These are phyloP conservation scores for Talaromyces sp. DNA, from an alignment of 2,329 filamentous ascomycete species.

Conservation along the genomic window DNA sequence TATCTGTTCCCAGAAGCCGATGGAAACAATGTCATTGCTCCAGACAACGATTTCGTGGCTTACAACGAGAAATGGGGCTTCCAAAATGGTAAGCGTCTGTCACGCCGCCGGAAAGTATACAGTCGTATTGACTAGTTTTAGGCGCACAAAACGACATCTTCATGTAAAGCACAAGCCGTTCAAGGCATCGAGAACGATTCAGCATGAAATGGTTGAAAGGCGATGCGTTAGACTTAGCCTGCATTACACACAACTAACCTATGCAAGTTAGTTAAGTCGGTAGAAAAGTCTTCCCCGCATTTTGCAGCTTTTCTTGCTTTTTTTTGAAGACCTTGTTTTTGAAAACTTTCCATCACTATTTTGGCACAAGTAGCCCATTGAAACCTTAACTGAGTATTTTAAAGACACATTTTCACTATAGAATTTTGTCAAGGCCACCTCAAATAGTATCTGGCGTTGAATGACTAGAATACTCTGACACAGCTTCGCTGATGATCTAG, in stretches of 20 bases:
- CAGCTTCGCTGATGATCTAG: too few relatives aligned
- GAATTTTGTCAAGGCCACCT: too few relatives aligned
- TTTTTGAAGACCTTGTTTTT: neutral
- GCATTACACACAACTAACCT: neutral
- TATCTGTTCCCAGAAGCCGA: neutral
- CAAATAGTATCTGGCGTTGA: too few relatives aligned
- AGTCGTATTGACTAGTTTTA: neutral
- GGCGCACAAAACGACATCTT: conserved; percentile 1
- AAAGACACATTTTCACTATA: too few relatives aligned
- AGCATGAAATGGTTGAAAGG: too few relatives aligned
- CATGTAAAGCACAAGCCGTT: neutral
- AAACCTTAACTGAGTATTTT: too few relatives aligned
- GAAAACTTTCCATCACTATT: too few relatives aligned
- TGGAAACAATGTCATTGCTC: neutral
- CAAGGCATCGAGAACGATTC: too few relatives aligned
- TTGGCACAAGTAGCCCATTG: too few relatives aligned
- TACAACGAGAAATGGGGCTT: conserved; percentile 1
- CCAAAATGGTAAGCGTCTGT: neutral
- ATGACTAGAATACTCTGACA: too few relatives aligned
- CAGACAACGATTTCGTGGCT: neutral
- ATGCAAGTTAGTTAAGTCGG: neutral
- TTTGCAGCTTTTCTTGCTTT: neutral
- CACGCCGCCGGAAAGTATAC: neutral
- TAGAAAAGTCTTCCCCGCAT: neutral
- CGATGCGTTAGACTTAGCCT: too few relatives aligned